phyloP scores from a whole-genome alignment of 139 green algal genomes.

The Coelastrella sp. region DNA sequence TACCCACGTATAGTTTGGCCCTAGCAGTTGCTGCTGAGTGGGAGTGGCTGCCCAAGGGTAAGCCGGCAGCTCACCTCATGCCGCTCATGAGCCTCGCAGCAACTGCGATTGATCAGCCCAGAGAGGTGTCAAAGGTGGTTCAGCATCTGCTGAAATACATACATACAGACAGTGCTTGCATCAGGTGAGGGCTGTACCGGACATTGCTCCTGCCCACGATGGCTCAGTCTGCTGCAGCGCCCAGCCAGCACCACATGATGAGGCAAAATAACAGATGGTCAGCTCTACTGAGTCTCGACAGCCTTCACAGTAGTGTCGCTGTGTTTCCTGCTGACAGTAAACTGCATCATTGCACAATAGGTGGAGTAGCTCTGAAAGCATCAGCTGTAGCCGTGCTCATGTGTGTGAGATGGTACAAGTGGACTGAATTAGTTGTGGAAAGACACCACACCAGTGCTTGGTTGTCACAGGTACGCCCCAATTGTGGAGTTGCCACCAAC shows the following conservation, averaged over 20 bases:
- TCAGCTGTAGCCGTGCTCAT: too few species aligned
- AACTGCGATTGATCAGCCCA: slow-evolving; percentile 90
- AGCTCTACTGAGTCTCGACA: too few species aligned
- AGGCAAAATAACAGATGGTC: neutral
- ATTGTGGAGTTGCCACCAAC: too few species aligned
- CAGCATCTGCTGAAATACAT: slow-evolving; percentile 88
- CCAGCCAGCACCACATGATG: too few species aligned
- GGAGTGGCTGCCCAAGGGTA: slow-evolving; percentile 86
- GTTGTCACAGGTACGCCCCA: too few species aligned
- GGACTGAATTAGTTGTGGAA: too few species aligned
- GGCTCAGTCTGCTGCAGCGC: neutral
- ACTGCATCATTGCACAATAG: too few species aligned
- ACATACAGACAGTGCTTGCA: slow-evolving; percentile 84
- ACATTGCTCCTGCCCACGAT: neutral
- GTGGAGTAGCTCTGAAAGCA: too few species aligned
- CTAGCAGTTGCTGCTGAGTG: slow-evolving; percentile 93
- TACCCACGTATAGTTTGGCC: slow-evolving; percentile 80
- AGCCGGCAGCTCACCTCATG: slow-evolving; percentile 89
- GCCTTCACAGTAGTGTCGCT: too few species aligned
- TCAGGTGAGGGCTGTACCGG: slow-evolving; percentile 32
- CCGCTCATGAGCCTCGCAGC: slow-evolving; percentile 91
- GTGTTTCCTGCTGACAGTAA: too few species aligned
- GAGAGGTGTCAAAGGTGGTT: slow-evolving; percentile 49
- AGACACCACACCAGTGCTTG: too few species aligned
- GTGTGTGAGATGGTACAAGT: too few species aligned